Evolutionary conservation across 441 rosid genomes (phyloP).

Genomic region (Mallotus japonicus): DNA sequence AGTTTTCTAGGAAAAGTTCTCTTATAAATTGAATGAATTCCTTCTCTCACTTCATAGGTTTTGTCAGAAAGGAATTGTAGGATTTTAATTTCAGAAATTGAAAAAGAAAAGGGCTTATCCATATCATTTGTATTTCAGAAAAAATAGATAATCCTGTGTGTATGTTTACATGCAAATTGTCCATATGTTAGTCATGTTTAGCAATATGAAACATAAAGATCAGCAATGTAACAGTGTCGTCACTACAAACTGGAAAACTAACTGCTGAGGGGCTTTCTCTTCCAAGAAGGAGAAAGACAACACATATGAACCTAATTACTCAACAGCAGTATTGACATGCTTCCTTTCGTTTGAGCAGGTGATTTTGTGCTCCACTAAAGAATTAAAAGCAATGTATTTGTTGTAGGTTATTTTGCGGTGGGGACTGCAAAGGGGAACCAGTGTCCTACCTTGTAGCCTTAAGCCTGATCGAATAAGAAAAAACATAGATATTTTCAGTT

Average conservation of each 20-base stretch:
- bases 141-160: not conserved
- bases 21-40: not conserved
- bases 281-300: not conserved
- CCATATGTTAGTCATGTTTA: not conserved
- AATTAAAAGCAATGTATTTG: not conserved
- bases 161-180: not conserved
- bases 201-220: not conserved
- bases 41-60: not conserved
- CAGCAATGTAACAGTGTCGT: not conserved
- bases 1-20: not conserved
- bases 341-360: not conserved
- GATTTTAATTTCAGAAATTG: constrained; percentile 1
- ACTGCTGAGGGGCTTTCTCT: not conserved
- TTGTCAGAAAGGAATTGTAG: not conserved
- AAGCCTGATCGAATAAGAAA: constrained; percentile 52
- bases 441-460: constrained; percentile 61
- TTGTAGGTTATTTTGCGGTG: constrained; percentile 54
- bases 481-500: constrained; percentile 46
- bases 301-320: not conserved
- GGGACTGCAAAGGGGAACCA: constrained; percentile 64
- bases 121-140: not conserved
- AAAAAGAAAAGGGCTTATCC: not conserved
- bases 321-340: constrained; percentile 1
- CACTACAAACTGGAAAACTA: not conserved
- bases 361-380: constrained; percentile 5